phyloP scores from a whole-genome alignment of 202 grass and related monocot genomes.

The Dendrocalamus latiflorus region DNA sequence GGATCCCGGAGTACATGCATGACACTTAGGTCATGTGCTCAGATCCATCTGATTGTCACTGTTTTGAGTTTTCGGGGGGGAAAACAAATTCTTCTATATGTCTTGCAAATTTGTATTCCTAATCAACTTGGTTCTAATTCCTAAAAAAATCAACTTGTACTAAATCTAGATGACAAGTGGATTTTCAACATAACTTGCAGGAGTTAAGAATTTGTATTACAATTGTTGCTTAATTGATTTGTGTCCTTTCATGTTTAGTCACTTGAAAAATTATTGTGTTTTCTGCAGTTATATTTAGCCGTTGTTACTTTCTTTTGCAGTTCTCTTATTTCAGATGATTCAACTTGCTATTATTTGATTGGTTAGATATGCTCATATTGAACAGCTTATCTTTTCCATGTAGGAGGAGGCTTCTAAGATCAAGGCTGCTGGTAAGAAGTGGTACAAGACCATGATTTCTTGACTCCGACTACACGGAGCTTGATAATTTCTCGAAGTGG shows the following conservation, averaged over 20 bases:
- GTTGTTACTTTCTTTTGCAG: background rate
- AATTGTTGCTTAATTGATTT: background rate
- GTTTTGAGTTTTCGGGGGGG: background rate
- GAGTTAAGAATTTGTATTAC: background rate
- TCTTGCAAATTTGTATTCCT: too few relatives aligned
- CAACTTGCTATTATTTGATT: background rate
- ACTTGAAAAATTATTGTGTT: too few relatives aligned
- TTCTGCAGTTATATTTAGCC: too few relatives aligned
- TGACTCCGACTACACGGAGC: slow-evolving; percentile 51
- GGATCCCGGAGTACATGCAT: background rate
- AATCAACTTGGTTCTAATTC: background rate
- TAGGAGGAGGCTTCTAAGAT: slow-evolving; percentile 49
- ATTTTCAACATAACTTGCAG: slow-evolving; percentile 11
- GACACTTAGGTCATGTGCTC: background rate
- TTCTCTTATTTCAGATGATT: background rate
- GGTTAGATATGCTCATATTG: background rate
- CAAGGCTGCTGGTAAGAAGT: slow-evolving; percentile 50
- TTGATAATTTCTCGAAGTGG: slow-evolving; percentile 65
- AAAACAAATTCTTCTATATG: background rate
- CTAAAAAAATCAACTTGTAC: background rate
- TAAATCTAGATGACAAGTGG: background rate
- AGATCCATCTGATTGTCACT: background rate
- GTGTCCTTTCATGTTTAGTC: too few relatives aligned
- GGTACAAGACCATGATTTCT: slow-evolving; percentile 68
- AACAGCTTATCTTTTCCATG: background rate